phyloP scores from a whole-genome alignment of 495 filamentous ascomycete genomes.

The Wilcoxina mikolae region DNA sequence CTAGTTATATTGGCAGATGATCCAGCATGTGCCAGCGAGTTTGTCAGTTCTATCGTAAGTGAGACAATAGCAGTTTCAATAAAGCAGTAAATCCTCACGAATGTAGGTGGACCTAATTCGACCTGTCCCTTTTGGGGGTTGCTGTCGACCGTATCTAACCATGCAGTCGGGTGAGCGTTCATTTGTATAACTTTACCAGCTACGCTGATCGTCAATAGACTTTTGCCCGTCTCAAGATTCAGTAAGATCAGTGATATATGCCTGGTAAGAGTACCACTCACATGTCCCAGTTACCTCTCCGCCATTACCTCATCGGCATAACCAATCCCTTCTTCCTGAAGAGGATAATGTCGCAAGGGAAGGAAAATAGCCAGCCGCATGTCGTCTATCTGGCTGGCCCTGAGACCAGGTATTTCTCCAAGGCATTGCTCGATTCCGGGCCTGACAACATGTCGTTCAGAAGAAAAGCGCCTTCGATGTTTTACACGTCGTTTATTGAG shows the following conservation, averaged over 20 bases:
- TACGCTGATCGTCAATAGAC: conserved; percentile 8
- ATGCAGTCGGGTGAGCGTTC: conserved; percentile 23
- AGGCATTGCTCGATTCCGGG: neutral
- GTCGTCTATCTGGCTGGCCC: conserved; percentile 26
- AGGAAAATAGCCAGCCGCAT: conserved; percentile 22
- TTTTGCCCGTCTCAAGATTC: conserved; percentile 24
- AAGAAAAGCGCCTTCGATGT: conserved; percentile 18
- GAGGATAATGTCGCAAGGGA: conserved; percentile 22
- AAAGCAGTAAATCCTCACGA: neutral
- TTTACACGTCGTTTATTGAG: conserved; percentile 23
- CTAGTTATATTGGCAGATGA: conserved; percentile 27
- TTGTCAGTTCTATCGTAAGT: conserved; percentile 22
- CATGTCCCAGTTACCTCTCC: conserved; percentile 19
- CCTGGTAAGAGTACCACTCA: neutral
- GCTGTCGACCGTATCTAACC: conserved; percentile 26
- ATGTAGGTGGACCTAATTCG: neutral
- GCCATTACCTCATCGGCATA: conserved; percentile 27
- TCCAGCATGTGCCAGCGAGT: conserved; percentile 26
- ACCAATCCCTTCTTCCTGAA: conserved; percentile 29
- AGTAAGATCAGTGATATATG: neutral
- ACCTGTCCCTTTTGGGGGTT: conserved; percentile 24
- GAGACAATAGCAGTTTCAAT: neutral
- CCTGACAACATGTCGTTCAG: conserved; percentile 11
- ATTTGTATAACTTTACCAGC: neutral
- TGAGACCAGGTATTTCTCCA: conserved; percentile 22